phyloP scores from a whole-genome alignment of 1,284 basidiomycete species.

The Austroboletus niveus region DNA sequence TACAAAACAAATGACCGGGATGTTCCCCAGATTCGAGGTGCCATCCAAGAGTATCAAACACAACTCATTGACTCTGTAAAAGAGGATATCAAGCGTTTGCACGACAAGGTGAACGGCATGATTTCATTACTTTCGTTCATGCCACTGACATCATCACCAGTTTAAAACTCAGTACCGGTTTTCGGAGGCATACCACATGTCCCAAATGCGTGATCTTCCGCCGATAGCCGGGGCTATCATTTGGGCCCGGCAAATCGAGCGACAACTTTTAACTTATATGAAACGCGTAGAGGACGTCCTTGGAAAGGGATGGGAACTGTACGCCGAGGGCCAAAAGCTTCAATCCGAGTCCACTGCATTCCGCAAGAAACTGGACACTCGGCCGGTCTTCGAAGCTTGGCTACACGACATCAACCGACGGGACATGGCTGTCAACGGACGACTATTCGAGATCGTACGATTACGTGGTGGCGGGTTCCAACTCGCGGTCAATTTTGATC shows the following conservation, averaged over 20 bases:
- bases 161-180: conserved; percentile 94
- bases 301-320: conserved; percentile 97
- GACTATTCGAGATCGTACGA: conserved; percentile 94
- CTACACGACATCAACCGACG: conserved; percentile 91
- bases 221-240: conserved; percentile 97
- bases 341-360: conserved; percentile 91
- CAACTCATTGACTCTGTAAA: conserved; percentile 98
- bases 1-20: neutral
- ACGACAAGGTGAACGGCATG: conserved; percentile 72
- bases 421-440: conserved; percentile 88
- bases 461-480: conserved; percentile 82
- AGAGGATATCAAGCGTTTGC: conserved; percentile 93
- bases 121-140: conserved; percentile 1
- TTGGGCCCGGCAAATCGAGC: conserved; percentile 98
- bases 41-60: conserved; percentile 98
- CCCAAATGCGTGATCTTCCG: conserved; percentile 95
- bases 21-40: conserved; percentile 79
- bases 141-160: conserved; percentile 35
- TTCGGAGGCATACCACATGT: conserved; percentile 97
- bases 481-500: conserved; percentile 95
- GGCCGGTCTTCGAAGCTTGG: conserved; percentile 96
- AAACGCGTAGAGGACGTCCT: conserved; percentile 99
- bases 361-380: conserved; percentile 93
- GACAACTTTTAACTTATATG: conserved; percentile 96
- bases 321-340: conserved; percentile 98